Conservation (phyloP, 1,284 basidiomycete genomes). For the Ustilago xerochloae region DNA sequence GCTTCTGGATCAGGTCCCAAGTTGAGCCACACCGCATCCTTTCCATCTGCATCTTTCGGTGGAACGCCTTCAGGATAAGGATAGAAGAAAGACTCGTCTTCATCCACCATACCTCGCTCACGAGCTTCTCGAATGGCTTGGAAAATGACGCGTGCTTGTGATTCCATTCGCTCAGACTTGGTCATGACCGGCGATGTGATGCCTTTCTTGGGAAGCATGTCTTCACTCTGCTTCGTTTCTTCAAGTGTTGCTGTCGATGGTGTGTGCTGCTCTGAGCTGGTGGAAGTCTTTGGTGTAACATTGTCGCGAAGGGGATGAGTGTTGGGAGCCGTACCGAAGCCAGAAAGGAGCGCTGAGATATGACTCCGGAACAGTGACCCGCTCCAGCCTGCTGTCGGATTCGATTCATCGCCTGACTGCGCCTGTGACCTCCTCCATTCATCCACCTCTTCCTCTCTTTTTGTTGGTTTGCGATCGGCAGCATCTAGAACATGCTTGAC, state of each 20-base stretch:
- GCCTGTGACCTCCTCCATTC: slow-evolving; percentile 5
- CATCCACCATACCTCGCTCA: slow-evolving; percentile 42
- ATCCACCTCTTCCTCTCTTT: neutral
- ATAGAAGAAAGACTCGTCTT: slow-evolving; percentile 52
- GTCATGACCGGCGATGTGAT: slow-evolving; percentile 9
- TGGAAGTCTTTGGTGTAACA: neutral
- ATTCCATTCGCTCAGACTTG: slow-evolving; percentile 47
- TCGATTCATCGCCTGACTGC: neutral
- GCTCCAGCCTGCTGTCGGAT: slow-evolving; percentile 24
- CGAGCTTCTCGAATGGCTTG: slow-evolving; percentile 43
- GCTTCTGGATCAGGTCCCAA: slow-evolving; percentile 40
- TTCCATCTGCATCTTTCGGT: slow-evolving; percentile 20
- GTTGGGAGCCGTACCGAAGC: slow-evolving; percentile 22
- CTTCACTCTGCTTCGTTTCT: neutral
- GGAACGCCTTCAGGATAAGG: slow-evolving; percentile 41
- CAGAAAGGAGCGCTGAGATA: slow-evolving; percentile 21
- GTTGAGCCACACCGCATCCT: slow-evolving; percentile 39
- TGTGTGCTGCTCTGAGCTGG: neutral
- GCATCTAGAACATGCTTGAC: slow-evolving; percentile 19
- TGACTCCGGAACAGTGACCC: slow-evolving; percentile 32
- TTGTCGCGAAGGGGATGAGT: slow-evolving; percentile 2
- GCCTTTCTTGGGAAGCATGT: neutral
- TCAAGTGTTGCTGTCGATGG: neutral
- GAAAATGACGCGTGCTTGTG: slow-evolving; percentile 47
- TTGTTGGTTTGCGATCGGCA: neutral